A percentile compares a stretch with the other conserved stretches of the same genome.
phyloP scores from a whole-genome alignment of 176 grass and related monocot genomes.

The Ensete ventricosum region DNA sequence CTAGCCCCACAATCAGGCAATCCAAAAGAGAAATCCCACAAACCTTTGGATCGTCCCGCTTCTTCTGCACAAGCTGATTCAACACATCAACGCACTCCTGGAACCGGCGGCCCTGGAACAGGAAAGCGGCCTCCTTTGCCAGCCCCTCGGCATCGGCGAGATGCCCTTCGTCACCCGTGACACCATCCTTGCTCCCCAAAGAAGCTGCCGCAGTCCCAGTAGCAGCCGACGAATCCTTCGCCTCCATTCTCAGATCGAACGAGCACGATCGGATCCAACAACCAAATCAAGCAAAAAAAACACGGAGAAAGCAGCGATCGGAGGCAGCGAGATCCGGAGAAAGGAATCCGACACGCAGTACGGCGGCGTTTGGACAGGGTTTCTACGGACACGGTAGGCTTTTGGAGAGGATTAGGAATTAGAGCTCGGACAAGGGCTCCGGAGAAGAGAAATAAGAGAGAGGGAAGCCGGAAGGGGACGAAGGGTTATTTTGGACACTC shows the following conservation, averaged over 20 bases:
- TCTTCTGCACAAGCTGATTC: slow-evolving; percentile 56
- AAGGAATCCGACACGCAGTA: not conserved
- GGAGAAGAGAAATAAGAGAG: not conserved
- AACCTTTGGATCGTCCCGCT: slow-evolving; percentile 79
- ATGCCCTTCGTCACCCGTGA: slow-evolving; percentile 35
- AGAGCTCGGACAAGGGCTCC: not conserved
- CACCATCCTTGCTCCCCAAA: not conserved
- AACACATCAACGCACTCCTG: slow-evolving; percentile 61
- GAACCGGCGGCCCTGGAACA: slow-evolving; percentile 66
- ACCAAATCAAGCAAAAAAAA: too few relatives aligned
- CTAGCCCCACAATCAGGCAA: too few relatives aligned
- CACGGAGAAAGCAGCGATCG: not conserved
- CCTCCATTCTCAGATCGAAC: slow-evolving; percentile 24
- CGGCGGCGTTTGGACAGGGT: not conserved
- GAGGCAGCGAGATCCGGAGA: not conserved
- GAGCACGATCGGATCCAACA: not conserved
- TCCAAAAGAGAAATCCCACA: not conserved
- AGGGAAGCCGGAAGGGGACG: too few relatives aligned
- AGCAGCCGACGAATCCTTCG: slow-evolving; percentile 35
- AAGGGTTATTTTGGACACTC: too few relatives aligned
- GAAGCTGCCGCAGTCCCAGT: slow-evolving; percentile 17
- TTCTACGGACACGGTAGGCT: slow-evolving; percentile 1
- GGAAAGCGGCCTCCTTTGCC: slow-evolving; percentile 56
- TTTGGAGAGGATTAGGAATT: slow-evolving; percentile 1
- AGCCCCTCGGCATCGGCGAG: slow-evolving; percentile 51